phyloP scores from a whole-genome alignment of 352 stramenopile genomes.

The Phytopythium kandeliae region DNA sequence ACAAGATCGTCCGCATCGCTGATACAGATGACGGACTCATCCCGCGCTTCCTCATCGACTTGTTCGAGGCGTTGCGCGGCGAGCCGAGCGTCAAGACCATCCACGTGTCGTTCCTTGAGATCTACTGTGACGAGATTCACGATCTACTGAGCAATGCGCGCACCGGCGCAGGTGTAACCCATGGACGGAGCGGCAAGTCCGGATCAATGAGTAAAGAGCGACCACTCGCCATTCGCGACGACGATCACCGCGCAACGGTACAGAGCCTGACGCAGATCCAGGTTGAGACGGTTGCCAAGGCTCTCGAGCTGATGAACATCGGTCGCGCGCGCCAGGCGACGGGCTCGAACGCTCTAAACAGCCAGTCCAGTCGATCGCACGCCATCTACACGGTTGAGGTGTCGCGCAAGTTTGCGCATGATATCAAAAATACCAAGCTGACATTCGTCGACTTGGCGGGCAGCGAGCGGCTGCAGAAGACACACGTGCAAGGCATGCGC shows the following conservation, averaged over 20 bases:
- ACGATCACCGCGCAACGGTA: slow-evolving; percentile 1
- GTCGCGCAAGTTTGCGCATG: slow-evolving; percentile 34
- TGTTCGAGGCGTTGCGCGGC: slow-evolving; percentile 45
- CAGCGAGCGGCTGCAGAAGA: slow-evolving; percentile 82
- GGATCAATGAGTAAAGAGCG: slow-evolving; percentile 15
- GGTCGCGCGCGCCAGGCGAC: slow-evolving; percentile 53
- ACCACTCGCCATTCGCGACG: slow-evolving; percentile 54
- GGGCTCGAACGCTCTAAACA: slow-evolving; percentile 45
- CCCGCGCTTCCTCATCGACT: slow-evolving; percentile 72
- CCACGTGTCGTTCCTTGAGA: slow-evolving; percentile 91
- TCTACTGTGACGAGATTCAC: slow-evolving; percentile 97
- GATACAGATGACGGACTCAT: slow-evolving; percentile 65
- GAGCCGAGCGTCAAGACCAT: slow-evolving; percentile 34
- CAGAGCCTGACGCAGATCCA: slow-evolving; percentile 29
- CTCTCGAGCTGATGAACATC: slow-evolving; percentile 67
- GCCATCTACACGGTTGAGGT: slow-evolving; percentile 84
- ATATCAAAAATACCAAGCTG: slow-evolving; percentile 46
- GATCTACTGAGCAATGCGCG: slow-evolving; percentile 83
- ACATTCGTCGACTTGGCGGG: slow-evolving; percentile 86
- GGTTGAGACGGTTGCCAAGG: slow-evolving; percentile 46
- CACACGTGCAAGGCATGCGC: slow-evolving; percentile 68
- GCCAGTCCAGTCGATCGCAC: slow-evolving; percentile 55
- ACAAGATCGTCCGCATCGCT: background rate
- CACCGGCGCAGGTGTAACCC: background rate
- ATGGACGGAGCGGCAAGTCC: background rate